Conservation (phyloP, 2,329 filamentous ascomycete species). For the Neonectria punicea region DNA sequence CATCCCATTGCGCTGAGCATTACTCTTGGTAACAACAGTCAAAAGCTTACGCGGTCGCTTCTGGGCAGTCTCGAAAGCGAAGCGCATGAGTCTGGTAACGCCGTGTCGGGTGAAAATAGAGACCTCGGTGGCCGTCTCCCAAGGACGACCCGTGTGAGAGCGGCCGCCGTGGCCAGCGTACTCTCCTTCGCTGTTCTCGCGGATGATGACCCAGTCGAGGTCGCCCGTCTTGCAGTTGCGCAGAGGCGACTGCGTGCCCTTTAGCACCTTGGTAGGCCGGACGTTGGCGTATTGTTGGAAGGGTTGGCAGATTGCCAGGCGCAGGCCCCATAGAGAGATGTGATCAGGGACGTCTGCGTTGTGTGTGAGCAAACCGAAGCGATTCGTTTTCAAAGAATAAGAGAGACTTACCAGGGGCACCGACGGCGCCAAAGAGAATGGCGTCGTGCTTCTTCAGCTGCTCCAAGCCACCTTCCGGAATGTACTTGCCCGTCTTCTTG, state of each 20-base stretch:
- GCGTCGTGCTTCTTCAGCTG: constrained; percentile 60
- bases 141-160: constrained; percentile 66
- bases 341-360: constrained; percentile 68
- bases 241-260: constrained; percentile 67
- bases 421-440: constrained; percentile 73
- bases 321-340: constrained; percentile 72
- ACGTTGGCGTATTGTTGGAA: constrained; percentile 76
- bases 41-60: constrained; percentile 66
- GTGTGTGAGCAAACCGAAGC: neutral
- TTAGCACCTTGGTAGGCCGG: constrained; percentile 69
- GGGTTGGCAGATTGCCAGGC: constrained; percentile 71
- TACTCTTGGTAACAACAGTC: constrained; percentile 73
- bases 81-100: constrained; percentile 69
- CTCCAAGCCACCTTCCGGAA: constrained; percentile 50
- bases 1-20: constrained; percentile 74
- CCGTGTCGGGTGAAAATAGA: constrained; percentile 70
- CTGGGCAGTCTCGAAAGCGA: constrained; percentile 70
- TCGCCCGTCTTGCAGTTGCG: constrained; percentile 62
- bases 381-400: neutral
- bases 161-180: constrained; percentile 73
- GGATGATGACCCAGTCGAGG: constrained; percentile 73
- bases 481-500: constrained; percentile 69
- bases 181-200: constrained; percentile 74
- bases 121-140: constrained; percentile 71
- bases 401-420: constrained; percentile 58